Evolutionary conservation across 306 rosid genomes (phyloP), one percentile per base, ranked within the genome.

Genomic region (Dryas octopetala): DNA sequence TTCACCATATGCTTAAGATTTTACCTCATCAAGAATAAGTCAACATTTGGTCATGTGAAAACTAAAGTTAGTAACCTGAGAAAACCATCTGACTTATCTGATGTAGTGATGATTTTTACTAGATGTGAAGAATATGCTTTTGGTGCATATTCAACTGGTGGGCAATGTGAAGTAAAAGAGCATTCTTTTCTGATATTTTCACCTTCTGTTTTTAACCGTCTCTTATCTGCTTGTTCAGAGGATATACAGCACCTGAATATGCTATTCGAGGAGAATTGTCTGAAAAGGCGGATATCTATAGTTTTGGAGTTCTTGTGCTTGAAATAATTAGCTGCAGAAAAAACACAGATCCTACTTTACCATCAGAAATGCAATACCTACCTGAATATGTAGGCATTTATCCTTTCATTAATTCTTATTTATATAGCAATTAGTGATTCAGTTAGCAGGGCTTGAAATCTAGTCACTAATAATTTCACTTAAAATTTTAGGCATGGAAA

Each of bases 201-300:
- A 28, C n/a, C 4, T 13, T 68, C 13, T 67, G 28, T 67, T 76
- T n/a, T 50, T 32, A 46, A 76, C 16, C 23, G 48, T 74, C 44
- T 53, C 75, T 62, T 15, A 79, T 64, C 41, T 41, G 13, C 28
- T 77, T 76, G 59, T 38, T 64, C 76, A 91, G 97, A 85, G 98
- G 97, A 52, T 94, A 94, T 75, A 84, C 95, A 9, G 98, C 97
- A 74, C 96, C 98, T 2, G 97, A 94, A 83, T 94, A 94, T 80
- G 98, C 96, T n/a, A 86, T 88, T 43, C 86, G 89, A 78, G 96
- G 97, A 80, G 97, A 94, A 75, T 16, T 94, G 49, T 90, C 98
- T 0, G 98, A 87, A 79, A 91, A 91, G 80, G 97, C 96, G 55
- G 97, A 94, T 76, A 88, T 91, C 54, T 94, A 94, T 75, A 90